Base-by-base conservation (phyloP, 2,329 filamentous ascomycete species). In the Ampelomyces quisqualis region DNA sequence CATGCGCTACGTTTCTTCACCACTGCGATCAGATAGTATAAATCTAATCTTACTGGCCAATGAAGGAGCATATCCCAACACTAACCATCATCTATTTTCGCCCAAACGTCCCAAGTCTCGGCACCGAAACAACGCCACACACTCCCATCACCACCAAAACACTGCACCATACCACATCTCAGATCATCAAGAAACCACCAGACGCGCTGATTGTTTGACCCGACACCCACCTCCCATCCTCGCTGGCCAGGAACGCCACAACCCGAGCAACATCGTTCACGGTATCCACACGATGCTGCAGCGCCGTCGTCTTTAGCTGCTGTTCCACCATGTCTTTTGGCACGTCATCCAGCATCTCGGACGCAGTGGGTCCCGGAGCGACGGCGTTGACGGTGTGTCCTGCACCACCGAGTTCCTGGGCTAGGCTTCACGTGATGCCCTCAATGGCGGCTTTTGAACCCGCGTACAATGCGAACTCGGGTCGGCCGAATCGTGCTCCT, bases 351-450 rank as follows among this genome's bases (percentile, higher is more conserved):
- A 82, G 57, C 73, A 85, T 75, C 6, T 81, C 78, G 20, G 73
- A 81, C 62, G 76, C 64, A 5, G 81, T 76, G 0, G 81, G 79
- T 0, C 81, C 81, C 0, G 80, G 79, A 14, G 75, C 76, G 2
- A 85, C 75, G 0, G 73, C 71, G 49, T 85, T 85, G 18, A 82
- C 80, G 0, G 80, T 84, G 43, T 78, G 78, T 0, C 80, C 79
- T 42, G 73, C 64, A 3, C 46, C 57, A 0, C 80, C 80, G 7
- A 84, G 65, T 62, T 85, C 81, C 0, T 71, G 70, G 0, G 82
- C 81, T 73, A 79, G 79, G 30, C 70, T 74, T 5, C 80, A 69
- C 7, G 81, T 84, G 39, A 84, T 60, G 0, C 74, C 78, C 58
- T 85, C 80, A 11, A 84, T 58, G 5, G 79, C 81, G 0, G 77